A percentile compares a stretch with the other conserved stretches of the same genome.
phyloP scores from a whole-genome alignment of 768 basidiomycete species.

The Gymnopilus junonius region DNA sequence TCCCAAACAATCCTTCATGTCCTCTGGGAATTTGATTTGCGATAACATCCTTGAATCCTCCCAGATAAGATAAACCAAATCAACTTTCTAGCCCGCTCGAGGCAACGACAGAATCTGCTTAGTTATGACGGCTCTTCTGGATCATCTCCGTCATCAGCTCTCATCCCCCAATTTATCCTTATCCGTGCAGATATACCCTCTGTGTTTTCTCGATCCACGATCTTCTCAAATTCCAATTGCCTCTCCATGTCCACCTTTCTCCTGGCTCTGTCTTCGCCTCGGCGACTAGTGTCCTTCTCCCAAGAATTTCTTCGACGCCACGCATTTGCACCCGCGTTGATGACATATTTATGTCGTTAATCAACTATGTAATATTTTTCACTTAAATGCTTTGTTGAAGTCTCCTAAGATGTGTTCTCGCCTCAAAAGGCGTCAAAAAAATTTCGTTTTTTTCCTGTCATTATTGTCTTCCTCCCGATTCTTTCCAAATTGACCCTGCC shows the following conservation, averaged over 20 bases:
- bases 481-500: background rate
- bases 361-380: background rate
- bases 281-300: background rate
- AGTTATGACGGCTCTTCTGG: background rate
- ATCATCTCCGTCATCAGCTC: background rate
- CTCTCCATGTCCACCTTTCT: background rate
- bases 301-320: background rate
- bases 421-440: background rate
- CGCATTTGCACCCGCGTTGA: background rate
- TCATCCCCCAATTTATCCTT: background rate
- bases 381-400: background rate
- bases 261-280: too few relatives aligned
- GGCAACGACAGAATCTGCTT: background rate
- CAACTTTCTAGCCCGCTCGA: too few relatives aligned
- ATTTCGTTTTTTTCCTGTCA: background rate
- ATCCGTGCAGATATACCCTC: background rate
- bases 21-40: too few relatives aligned
- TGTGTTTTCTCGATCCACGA: too few relatives aligned
- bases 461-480: background rate
- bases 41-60: too few relatives aligned
- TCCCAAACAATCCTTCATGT: too few relatives aligned
- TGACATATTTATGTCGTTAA: background rate
- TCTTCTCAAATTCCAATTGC: background rate
- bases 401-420: background rate
- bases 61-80: background rate